Percentiles rank a stretch among this genome's conserved stretches.
Conservation (phyloP, 306 rosid genomes). For the Glycine tomentella region DNA sequence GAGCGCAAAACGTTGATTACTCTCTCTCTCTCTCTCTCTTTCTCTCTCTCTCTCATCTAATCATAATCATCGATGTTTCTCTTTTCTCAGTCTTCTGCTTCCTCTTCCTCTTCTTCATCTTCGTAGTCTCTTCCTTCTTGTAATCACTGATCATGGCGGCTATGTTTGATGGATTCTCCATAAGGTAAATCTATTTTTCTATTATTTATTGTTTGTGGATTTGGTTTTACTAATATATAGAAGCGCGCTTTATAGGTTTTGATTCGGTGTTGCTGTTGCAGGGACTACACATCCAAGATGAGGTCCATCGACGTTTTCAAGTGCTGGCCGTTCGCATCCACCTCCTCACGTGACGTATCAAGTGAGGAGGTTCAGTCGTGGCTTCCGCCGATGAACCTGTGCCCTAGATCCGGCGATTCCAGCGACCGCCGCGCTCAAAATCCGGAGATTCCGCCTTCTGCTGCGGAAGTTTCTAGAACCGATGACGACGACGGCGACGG, state of each 20-base stretch:
- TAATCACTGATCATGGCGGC: slow-evolving; percentile 63
- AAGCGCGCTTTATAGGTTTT: neutral
- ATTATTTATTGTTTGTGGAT: neutral
- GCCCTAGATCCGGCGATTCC: slow-evolving; percentile 62
- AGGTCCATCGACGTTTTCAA: slow-evolving; percentile 69
- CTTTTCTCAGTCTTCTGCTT: neutral
- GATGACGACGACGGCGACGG: neutral
- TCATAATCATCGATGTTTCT: slow-evolving; percentile 29
- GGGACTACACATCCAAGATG: slow-evolving; percentile 82
- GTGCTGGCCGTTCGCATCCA: slow-evolving; percentile 75
- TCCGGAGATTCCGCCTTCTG: slow-evolving; percentile 2
- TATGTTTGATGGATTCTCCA: slow-evolving; percentile 76
- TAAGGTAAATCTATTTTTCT: slow-evolving; percentile 59
- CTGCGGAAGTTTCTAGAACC: slow-evolving; percentile 36
- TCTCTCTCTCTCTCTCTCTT: slow-evolving; percentile 33
- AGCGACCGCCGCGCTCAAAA: neutral
- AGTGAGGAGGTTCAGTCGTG: slow-evolving; percentile 48
- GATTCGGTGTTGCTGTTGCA: slow-evolving; percentile 47
- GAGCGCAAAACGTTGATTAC: slow-evolving; percentile 9
- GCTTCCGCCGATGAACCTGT: slow-evolving; percentile 80
- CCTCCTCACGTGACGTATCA: slow-evolving; percentile 32
- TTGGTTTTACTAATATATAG: neutral
- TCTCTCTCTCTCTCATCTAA: slow-evolving; percentile 6
- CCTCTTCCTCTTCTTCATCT: neutral
- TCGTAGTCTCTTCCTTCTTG: slow-evolving; percentile 2